Conservation (phyloP, 257 asterid species). For the Solanum corneliomulleri region DNA sequence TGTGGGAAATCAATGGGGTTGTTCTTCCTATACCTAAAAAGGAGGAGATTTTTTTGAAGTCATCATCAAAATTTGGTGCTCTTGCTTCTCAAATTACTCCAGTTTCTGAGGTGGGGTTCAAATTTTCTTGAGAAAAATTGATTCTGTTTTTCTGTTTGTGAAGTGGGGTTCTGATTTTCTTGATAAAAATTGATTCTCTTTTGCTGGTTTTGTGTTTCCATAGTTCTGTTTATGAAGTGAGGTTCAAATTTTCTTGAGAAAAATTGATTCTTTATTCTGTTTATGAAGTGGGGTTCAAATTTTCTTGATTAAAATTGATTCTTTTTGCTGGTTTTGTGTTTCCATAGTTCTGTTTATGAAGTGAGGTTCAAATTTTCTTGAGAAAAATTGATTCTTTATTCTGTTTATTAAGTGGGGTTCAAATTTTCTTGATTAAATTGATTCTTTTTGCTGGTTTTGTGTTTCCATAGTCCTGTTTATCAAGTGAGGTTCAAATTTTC, state of each 20-base stretch:
- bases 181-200: background rate
- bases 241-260: background rate
- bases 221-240: background rate
- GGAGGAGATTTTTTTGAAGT: constrained; percentile 23
- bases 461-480: background rate
- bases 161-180: background rate
- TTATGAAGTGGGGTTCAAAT: background rate
- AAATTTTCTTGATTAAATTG: too few species aligned
- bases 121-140: background rate
- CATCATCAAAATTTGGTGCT: constrained; percentile 30
- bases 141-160: background rate
- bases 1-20: constrained; percentile 78
- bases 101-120: constrained; percentile 60
- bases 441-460: background rate
- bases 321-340: background rate
- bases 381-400: background rate
- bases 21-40: constrained; percentile 31
- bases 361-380: background rate
- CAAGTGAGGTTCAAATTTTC: background rate
- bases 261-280: background rate
- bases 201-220: background rate
- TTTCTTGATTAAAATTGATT: background rate
- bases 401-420: background rate
- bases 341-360: background rate
- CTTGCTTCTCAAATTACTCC: constrained; percentile 14